phyloP scores from a whole-genome alignment of 495 filamentous ascomycete genomes.

The Lindgomyces ingoldianus region DNA sequence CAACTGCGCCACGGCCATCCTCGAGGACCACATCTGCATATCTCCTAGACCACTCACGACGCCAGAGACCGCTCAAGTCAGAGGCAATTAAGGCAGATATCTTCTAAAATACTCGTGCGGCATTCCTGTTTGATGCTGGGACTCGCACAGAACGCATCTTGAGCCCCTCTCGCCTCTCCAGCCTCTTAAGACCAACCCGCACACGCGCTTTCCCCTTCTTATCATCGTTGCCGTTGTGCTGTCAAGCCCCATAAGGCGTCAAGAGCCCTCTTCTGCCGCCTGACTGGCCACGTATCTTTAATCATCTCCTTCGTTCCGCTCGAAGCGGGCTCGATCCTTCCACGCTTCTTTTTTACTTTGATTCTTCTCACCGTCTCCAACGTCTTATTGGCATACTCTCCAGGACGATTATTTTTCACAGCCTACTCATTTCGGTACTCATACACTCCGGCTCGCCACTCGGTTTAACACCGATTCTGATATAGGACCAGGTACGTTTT shows the following conservation, averaged over 20 bases:
- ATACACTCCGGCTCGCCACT: slow-evolving; percentile 35
- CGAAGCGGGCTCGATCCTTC: slow-evolving; percentile 29
- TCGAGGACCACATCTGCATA: slow-evolving; percentile 19
- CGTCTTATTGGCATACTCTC: slow-evolving; percentile 34
- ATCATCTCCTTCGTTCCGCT: slow-evolving; percentile 33
- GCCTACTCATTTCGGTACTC: slow-evolving; percentile 28
- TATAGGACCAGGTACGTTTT: slow-evolving; percentile 39
- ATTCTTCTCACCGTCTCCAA: slow-evolving; percentile 1
- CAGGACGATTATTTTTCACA: slow-evolving; percentile 7
- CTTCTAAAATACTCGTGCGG: slow-evolving; percentile 24
- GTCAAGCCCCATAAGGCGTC: slow-evolving; percentile 23
- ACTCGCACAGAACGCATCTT: slow-evolving; percentile 5
- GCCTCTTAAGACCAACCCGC: slow-evolving; percentile 3
- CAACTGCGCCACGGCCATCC: slow-evolving; percentile 10
- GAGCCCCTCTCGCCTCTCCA: slow-evolving; percentile 18
- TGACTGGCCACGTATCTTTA: slow-evolving; percentile 31
- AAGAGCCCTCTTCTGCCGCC: slow-evolving; percentile 9
- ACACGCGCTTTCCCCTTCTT: slow-evolving; percentile 19
- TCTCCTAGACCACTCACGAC: slow-evolving; percentile 29
- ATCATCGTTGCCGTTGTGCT: slow-evolving; percentile 24
- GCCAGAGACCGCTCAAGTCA: background rate
- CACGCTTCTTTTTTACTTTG: slow-evolving; percentile 34
- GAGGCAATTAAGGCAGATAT: slow-evolving; percentile 40
- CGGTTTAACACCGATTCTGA: slow-evolving; percentile 17
- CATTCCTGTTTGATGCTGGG: slow-evolving; percentile 19